These are phyloP conservation scores for Nyssa sinensis DNA, from an alignment of 148 eudicot genomes.

Conservation along the genomic window DNA sequence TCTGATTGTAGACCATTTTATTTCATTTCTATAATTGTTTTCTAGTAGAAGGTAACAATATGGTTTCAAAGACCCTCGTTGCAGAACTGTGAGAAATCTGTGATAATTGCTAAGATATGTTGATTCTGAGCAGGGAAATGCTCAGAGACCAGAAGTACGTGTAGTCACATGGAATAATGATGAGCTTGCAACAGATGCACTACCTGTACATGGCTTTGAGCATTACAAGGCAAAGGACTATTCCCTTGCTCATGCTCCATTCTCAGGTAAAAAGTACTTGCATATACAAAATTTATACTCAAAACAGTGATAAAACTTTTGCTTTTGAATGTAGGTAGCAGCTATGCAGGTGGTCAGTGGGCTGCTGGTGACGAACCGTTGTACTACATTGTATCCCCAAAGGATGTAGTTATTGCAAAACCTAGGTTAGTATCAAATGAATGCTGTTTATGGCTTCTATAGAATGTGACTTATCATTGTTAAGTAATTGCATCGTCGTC, in stretches of 20 bases:
- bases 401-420: constrained; percentile 94
- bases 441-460: neutral
- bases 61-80: neutral
- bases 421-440: constrained; percentile 66
- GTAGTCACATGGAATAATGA: constrained; percentile 96
- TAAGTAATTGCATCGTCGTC: neutral
- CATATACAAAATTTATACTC: constrained; percentile 10
- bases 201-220: constrained; percentile 94
- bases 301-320: constrained; percentile 9
- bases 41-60: neutral
- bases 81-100: constrained; percentile 3
- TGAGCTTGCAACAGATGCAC: constrained; percentile 95
- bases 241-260: constrained; percentile 84
- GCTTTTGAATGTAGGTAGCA: constrained; percentile 63
- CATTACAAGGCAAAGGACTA: constrained; percentile 97
- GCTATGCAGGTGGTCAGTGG: constrained; percentile 91
- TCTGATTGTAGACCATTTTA: no score
- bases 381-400: constrained; percentile 93
- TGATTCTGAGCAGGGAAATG: constrained; percentile 63
- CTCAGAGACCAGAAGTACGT: constrained; percentile 97
- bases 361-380: constrained; percentile 95
- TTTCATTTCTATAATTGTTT: neutral
- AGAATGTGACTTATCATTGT: neutral
- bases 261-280: constrained; percentile 58
- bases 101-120: constrained; percentile 3